Evolutionary conservation across 345 rosid species (phyloP), one percentile per base, ranked within the genome.

Genomic region (Eucalyptus tenuipes): DNA sequence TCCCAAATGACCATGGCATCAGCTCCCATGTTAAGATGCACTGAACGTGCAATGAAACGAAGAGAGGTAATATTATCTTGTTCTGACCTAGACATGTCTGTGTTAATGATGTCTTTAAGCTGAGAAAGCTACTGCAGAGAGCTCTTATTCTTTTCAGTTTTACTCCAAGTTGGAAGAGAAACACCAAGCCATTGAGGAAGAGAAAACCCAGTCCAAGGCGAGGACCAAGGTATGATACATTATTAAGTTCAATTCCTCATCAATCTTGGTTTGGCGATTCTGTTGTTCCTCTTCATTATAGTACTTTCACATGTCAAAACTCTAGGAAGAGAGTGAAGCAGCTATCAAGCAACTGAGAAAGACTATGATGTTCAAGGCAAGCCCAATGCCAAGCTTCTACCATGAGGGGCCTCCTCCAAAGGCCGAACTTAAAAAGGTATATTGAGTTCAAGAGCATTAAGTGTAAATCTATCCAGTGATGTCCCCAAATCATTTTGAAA

Each of bases 361-460:
- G 95, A 92, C 55, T 94, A 91, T 98, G 95, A 92, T 90, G 57
- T 85, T 94, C 86, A 98, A 92, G 93, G 99, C 99, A 66, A 96
- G 95, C 53, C 99, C 99, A 5, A 94, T 98, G 66, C 99, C 99
- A 6, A 95, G 90, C 93, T 98, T 98, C 93, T 97, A 98, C 94
- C 94, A 98, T 29, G 99, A 96, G 88, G 93, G 92, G 2, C 97
- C 99, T 89, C 98, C 99, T 33, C 96, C 96, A 5, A 96, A 96
- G 93, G 88, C 86, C 22, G 96, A 97, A 92, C 95, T 92, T 64
- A 97, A 95, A 92, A 98, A 98, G 99, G 99, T 98, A 94, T 24
- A 49, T 49, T 50, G 86, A 55, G n/a, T 40, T 11, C 27, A 3
- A 86, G 25, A 42, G 66, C 47, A 68, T 22, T 50, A 44, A 79